Evolutionary conservation across 495 filamentous ascomycete genomes (phyloP).

Genomic region (Cudoniella acicularis): DNA sequence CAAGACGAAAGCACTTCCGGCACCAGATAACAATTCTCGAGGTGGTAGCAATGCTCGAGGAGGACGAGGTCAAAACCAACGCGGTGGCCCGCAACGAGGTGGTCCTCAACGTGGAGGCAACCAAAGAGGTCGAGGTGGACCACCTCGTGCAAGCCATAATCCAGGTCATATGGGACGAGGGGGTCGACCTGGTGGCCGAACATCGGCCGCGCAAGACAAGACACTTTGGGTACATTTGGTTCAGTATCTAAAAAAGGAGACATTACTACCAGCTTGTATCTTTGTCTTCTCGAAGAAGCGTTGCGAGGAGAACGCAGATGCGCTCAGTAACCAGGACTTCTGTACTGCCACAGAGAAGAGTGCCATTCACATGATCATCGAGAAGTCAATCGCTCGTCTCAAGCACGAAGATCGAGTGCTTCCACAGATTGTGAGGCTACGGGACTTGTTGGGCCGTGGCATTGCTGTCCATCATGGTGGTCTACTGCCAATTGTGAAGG

Average conservation of each 20-base stretch:
- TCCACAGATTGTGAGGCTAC: constrained; percentile 83
- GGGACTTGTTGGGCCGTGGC: constrained; percentile 81
- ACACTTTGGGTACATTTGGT: constrained; percentile 97
- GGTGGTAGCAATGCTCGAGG: constrained; percentile 42
- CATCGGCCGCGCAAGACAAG: constrained; percentile 85
- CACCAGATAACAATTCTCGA: constrained; percentile 36
- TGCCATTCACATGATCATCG: constrained; percentile 93
- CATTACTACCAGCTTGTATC: constrained; percentile 84
- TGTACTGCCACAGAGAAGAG: constrained; percentile 92
- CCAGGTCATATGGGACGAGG: constrained; percentile 84
- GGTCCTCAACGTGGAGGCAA: constrained; percentile 46
- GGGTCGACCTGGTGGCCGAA: constrained; percentile 74
- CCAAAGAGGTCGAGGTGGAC: constrained; percentile 52
- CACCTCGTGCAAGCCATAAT: constrained; percentile 51
- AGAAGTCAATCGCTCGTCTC: constrained; percentile 88
- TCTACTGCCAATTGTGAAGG: constrained; percentile 93
- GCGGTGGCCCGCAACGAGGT: constrained; percentile 54
- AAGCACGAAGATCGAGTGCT: constrained; percentile 86
- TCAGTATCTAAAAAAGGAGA: constrained; percentile 81
- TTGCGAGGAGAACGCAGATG: constrained; percentile 95
- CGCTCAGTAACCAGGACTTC: constrained; percentile 90
- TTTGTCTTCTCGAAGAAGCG: constrained; percentile 98
- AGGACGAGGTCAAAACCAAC: constrained; percentile 35
- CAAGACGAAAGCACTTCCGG: constrained; percentile 59
- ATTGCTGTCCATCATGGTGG: constrained; percentile 97